A percentile compares a stretch with the other conserved stretches of the same genome.
Conservation (phyloP, 148 eudicot species). For the Rhododendron williamsianum region DNA sequence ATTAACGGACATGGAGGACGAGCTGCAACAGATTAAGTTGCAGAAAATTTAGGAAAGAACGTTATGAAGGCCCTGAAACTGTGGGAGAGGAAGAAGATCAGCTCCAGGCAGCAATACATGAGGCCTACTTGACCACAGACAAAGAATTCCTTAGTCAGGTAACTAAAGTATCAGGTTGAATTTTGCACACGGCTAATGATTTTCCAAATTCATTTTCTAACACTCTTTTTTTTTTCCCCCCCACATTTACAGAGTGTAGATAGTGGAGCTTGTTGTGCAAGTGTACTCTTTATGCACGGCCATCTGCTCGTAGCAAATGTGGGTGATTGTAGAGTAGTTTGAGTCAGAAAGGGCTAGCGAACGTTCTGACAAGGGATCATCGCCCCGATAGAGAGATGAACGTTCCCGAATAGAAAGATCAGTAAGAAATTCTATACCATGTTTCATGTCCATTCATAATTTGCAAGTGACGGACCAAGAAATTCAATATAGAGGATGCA, state of each 20-base stretch:
- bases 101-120: slow-evolving; percentile 35
- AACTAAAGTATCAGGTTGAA: background rate
- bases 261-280: slow-evolving; percentile 58
- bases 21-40: slow-evolving; percentile 55
- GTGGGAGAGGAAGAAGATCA: slow-evolving; percentile 9
- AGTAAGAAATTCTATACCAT: slow-evolving; percentile 22
- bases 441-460: background rate
- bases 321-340: slow-evolving; percentile 70
- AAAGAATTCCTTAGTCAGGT: slow-evolving; percentile 47
- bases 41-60: slow-evolving; percentile 44
- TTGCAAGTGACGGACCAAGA: background rate
- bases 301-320: slow-evolving; percentile 43
- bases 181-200: no score
- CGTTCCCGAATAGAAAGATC: slow-evolving; percentile 47
- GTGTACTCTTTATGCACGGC: slow-evolving; percentile 44
- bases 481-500: no score
- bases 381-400: slow-evolving; percentile 47
- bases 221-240: background rate
- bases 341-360: slow-evolving; percentile 42
- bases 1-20: slow-evolving; percentile 73
- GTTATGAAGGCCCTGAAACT: slow-evolving; percentile 21
- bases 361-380: slow-evolving; percentile 47
- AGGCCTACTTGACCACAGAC: slow-evolving; percentile 47
- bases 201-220: background rate
- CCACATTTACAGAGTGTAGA: slow-evolving; percentile 20